A percentile compares a stretch with the other conserved stretches of the same genome.
Evolutionary conservation across 2,329 filamentous ascomycete genomes (phyloP).

Genomic region (Microdochium bolleyi): DNA sequence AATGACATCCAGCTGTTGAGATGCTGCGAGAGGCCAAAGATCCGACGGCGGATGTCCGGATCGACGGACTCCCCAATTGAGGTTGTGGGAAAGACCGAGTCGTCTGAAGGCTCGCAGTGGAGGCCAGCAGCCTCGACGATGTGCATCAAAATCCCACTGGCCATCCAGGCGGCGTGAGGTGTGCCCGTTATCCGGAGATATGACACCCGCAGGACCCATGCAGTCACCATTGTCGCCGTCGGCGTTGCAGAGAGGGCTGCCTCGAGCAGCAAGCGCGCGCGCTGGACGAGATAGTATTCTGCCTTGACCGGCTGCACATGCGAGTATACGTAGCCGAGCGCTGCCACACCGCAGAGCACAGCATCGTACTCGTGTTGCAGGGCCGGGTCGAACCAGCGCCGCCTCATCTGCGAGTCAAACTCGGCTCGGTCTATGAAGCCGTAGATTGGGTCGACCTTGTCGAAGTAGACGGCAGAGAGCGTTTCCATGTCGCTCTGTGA

Average conservation of each 20-base stretch:
- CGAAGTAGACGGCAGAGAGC: constrained; percentile 39
- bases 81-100: constrained; percentile 15
- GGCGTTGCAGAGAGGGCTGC: constrained; percentile 22
- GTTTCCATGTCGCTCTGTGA: constrained; percentile 37
- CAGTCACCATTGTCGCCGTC: constrained; percentile 30
- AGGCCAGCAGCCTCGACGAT: constrained; percentile 45
- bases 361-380: constrained; percentile 30
- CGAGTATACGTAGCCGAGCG: constrained; percentile 44
- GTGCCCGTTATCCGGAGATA: constrained; percentile 45
- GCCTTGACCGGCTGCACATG: constrained; percentile 26
- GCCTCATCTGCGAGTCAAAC: constrained; percentile 18
- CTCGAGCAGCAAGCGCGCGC: constrained; percentile 36
- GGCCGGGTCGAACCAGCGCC: constrained; percentile 22
- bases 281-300: constrained; percentile 37
- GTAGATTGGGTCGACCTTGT: constrained; percentile 43
- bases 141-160: constrained; percentile 49
- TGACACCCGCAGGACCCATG: constrained; percentile 43
- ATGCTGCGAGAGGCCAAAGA: constrained; percentile 45
- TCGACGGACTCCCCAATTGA: constrained; percentile 14
- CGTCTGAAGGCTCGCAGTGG: constrained; percentile 26
- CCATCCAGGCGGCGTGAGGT: constrained; percentile 48
- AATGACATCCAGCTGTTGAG: constrained; percentile 53
- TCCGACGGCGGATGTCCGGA: constrained; percentile 29
- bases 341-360: constrained; percentile 46
- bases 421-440: constrained; percentile 33